Percentiles rank a stretch among this genome's conserved stretches.
Evolutionary conservation across 495 filamentous ascomycete genomes (phyloP).

Genomic region (Paragyromitra xinjiangensis): DNA sequence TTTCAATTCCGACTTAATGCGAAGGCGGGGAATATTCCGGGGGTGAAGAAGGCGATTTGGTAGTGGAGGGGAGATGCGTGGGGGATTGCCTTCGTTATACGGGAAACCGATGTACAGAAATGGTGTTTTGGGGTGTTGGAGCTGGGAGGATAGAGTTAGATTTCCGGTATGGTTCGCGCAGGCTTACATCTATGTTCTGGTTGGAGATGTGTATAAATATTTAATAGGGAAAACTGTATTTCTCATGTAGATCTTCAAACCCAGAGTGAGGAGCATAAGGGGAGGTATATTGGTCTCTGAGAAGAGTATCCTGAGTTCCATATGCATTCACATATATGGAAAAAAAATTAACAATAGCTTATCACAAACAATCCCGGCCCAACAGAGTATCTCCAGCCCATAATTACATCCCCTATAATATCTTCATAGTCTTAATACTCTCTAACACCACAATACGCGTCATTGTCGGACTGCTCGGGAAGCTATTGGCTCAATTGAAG

Average conservation of each 20-base stretch:
- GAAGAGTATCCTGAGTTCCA: not conserved
- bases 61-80: conserved; percentile 59
- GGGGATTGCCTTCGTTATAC: not conserved
- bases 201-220: not conserved
- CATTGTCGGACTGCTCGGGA: conserved; percentile 74
- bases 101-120: not conserved
- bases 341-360: conserved; percentile 10
- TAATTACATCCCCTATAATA: conserved; percentile 47
- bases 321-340: not conserved
- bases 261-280: not conserved
- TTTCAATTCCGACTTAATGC: conserved; percentile 93
- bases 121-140: not conserved
- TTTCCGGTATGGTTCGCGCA: not conserved
- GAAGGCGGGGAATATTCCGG: conserved; percentile 84
- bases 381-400: not conserved
- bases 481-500: not conserved
- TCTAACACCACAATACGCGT: conserved; percentile 76
- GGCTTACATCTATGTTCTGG: not conserved
- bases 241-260: not conserved
- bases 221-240: not conserved
- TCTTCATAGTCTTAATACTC: conserved; percentile 60
- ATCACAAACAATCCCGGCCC: not conserved
- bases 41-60: conserved; percentile 96
- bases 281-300: not conserved
- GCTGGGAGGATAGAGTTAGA: not conserved